Base-by-base conservation (phyloP, 2,329 filamentous ascomycete species). In the Epichloe amarillans region DNA sequence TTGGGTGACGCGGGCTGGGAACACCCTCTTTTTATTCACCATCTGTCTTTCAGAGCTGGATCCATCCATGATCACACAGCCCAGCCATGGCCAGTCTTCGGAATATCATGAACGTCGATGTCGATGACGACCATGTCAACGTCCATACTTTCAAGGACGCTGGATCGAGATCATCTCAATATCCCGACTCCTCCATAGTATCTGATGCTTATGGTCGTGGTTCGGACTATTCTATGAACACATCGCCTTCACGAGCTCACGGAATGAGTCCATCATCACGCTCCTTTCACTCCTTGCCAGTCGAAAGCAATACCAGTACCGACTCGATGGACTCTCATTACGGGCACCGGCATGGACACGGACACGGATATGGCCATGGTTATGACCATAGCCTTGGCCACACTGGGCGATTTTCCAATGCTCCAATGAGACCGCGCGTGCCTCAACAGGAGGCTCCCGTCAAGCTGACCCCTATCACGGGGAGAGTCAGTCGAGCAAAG, bases 71-170 rank as follows among this genome's bases (percentile, higher is more conserved):
- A 30, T 68, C 64, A 60, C 64, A 60, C 63, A 59, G 58, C 60
- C 64, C 63, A 64, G 50, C 64, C 66, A 78, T 79, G 75, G 69
- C 74, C 57, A 76, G 72, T 61, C 69, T 79, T 56, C 72, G 70
- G 59, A 74, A 74, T 60, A 79, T 79, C 62, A 77, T 79, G 72
- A 76, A 78, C 62, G 66, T 69, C 59, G 72, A 74, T 59, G 73
- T 69, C 58, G 72, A 74, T 58, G 74, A 76, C 58, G 73, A 74
- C 58, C 66, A 70, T 55, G 62, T 62, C 53, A 66, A 69, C 56
- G 61, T 69, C 52, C 64, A 62, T 61, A 57, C 65, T 60, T 66
- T 69, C 71, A 74, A 72, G 56, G 64, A 64, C 60, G 62, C 71
- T 60, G 61, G 60, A 61, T 67, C 65, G 62, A 64, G 63, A 51